Evolutionary conservation across 176 grass and related monocot genomes (phyloP), one percentile per base, ranked within the genome.

Genomic region (Oryza meyeriana): DNA sequence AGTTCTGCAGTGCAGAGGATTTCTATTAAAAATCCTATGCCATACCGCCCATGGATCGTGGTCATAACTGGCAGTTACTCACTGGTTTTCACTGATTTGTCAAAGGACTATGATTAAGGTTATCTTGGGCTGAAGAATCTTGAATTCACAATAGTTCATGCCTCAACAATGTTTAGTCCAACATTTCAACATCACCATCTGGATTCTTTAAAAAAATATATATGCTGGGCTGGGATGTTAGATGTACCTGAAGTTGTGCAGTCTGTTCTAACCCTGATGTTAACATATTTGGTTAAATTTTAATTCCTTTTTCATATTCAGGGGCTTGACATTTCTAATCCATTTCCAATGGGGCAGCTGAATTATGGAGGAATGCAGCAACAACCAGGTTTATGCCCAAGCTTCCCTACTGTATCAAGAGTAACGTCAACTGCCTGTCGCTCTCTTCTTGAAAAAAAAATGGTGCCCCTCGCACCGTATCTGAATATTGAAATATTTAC

Each of bases 251-350:
- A 25, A 59, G 55, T 59, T 59, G 55, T 59, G 55, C n/a, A 59
- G 55, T 25, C n/a, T 59, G 55, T 59, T 59, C 18, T 59, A 25
- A 59, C 55, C 55, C 24, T 61, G 18, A 45, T 12, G 28, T 76
- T 41, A 42, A 76, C 16, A 47, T 66, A 69, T 86, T 20, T 81
- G 5, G 26, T 14, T 50, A 50, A 22, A 47, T 16, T 62, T n/a
- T 61, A 38, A 18, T 63, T 71, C 1, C 2, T 66, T 40, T 79
- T 82, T 66, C n/a, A 33, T 29, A 73, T 65, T 24, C 17, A 88
- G 89, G 89, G 81, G 17, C 64, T 76, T 80, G 85, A 68, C 71
- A 58, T 88, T 59, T 88, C 85, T 50, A 75, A 61, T 32, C 70
- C 82, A 30, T 79, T 69, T 32, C 79, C 82, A 7, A 67, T 81